A percentile compares a stretch with the other conserved stretches of the same genome.
Conservation (phyloP, 257 asterid genomes). For the Anisodus tanguticus region DNA sequence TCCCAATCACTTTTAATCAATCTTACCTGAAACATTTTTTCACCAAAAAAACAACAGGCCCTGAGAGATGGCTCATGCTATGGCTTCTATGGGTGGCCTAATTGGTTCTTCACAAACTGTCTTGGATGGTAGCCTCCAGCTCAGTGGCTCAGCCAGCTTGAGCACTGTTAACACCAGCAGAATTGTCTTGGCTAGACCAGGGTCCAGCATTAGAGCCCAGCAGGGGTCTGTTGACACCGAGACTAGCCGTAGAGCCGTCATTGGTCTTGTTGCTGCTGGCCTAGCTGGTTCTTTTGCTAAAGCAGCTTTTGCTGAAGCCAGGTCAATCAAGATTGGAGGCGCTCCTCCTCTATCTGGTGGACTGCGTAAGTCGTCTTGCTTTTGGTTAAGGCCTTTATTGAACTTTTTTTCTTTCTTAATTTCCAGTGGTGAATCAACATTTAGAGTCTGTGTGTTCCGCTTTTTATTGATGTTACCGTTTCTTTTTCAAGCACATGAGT, state of each 20-base stretch:
- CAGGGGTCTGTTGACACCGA: conserved; percentile 62
- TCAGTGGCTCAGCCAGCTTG: conserved; percentile 59
- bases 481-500: not conserved
- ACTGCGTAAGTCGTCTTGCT: conserved; percentile 64
- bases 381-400: not conserved
- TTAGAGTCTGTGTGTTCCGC: not conserved
- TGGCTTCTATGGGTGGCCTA: conserved; percentile 82
- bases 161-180: conserved; percentile 48
- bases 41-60: not conserved
- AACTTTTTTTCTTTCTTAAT: not conserved
- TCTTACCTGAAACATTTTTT: conserved; percentile 15
- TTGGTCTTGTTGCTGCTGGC: conserved; percentile 85
- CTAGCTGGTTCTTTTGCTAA: conserved; percentile 72
- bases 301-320: conserved; percentile 81
- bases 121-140: conserved; percentile 78
- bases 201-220: conserved; percentile 68
- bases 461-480: not conserved
- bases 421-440: not conserved
- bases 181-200: conserved; percentile 49
- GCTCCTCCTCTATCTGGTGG: conserved; percentile 98
- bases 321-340: conserved; percentile 75
- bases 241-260: conserved; percentile 77
- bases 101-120: conserved; percentile 85
- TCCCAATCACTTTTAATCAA: conserved; percentile 1
- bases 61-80: conserved; percentile 59